These are phyloP conservation scores for Volvox carteri DNA, from an alignment of 163 green algal genomes.

Conservation along the genomic window DNA sequence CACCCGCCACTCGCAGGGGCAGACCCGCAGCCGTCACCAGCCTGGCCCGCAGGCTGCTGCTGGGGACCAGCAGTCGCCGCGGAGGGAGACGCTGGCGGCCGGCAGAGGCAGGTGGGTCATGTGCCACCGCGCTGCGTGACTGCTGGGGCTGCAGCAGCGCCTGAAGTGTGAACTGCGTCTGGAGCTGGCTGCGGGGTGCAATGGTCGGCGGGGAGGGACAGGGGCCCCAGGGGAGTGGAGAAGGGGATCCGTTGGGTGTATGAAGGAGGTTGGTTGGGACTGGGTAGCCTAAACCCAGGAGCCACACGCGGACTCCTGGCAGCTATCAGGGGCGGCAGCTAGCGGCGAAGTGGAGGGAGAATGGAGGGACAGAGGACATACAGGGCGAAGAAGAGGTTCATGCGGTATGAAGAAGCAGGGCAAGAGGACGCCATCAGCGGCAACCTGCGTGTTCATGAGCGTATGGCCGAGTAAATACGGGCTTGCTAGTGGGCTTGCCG, in stretches of 20 bases:
- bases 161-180: neutral
- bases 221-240: neutral
- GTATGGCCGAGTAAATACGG: no score
- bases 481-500: no score
- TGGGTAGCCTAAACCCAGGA: no score
- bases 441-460: no score
- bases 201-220: neutral
- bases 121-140: neutral
- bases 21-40: constrained; percentile 25
- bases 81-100: neutral
- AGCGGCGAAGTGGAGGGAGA: no score
- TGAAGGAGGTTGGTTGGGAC: no score
- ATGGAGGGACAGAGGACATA: no score
- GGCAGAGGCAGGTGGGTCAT: neutral
- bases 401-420: no score
- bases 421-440: no score
- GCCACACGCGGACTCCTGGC: no score
- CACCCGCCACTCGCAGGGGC: constrained; percentile 25
- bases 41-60: constrained; percentile 4
- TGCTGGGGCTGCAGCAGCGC: neutral
- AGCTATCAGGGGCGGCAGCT: no score
- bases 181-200: neutral
- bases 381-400: no score
- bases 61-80: neutral
- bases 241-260: neutral